A percentile compares a stretch with the other conserved stretches of the same genome.
phyloP scores from a whole-genome alignment of 2,329 filamentous ascomycete species.

The Escovopsis sp. region DNA sequence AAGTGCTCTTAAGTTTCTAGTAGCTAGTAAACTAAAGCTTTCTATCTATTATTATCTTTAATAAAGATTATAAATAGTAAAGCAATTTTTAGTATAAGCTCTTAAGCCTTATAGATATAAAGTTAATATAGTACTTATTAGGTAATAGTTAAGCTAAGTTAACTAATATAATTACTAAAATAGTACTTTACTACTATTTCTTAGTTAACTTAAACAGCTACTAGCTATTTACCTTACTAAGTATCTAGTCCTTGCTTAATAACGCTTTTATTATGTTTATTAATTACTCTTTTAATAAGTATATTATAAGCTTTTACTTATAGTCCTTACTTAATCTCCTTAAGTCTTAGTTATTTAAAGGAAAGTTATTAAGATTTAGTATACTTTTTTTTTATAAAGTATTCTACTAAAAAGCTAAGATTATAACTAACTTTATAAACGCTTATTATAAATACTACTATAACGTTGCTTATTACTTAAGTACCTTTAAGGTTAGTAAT shows the following conservation, averaged over 20 bases:
- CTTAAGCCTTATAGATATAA: background rate
- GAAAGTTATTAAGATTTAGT: background rate
- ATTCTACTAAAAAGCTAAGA: background rate
- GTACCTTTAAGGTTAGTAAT: background rate
- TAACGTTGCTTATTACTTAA: background rate
- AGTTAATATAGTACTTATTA: background rate
- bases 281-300: background rate
- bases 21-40: too few relatives aligned
- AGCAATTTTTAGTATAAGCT: background rate
- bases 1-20: too few relatives aligned
- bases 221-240: background rate
- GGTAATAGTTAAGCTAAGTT: background rate
- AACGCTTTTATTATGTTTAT: background rate
- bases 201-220: background rate
- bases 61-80: background rate
- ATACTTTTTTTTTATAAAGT: background rate
- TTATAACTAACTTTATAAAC: background rate
- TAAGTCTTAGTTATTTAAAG: background rate
- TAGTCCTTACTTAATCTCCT: background rate
- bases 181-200: background rate
- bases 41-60: background rate
- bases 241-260: background rate
- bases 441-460: background rate
- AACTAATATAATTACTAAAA: background rate
- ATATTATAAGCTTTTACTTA: background rate